These are phyloP conservation scores for Nemania bipapillata DNA, from an alignment of 2,329 filamentous ascomycete genomes.

Conservation along the genomic window DNA sequence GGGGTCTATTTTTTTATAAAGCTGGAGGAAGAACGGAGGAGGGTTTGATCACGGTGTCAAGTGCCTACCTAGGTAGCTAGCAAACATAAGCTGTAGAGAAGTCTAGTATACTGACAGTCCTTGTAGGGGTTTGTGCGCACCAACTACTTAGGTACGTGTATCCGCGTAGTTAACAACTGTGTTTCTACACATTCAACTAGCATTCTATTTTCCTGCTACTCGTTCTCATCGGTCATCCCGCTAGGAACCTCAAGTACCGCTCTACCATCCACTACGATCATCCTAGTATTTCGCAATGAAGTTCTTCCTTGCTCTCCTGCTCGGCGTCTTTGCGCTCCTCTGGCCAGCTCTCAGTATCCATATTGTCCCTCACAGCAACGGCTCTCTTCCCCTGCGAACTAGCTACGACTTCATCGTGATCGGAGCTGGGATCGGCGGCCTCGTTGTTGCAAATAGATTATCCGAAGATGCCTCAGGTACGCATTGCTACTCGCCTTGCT, in stretches of 20 bases:
- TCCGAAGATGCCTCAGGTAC: constrained; percentile 43
- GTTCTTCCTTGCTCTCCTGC: constrained; percentile 1
- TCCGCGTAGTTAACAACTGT: not conserved
- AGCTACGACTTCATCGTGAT: constrained; percentile 47
- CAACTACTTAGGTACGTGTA: not conserved
- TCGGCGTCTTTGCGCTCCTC: constrained; percentile 31
- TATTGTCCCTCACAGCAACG: constrained; percentile 28
- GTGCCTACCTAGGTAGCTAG: not conserved
- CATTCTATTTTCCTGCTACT: not conserved
- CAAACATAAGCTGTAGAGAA: not conserved
- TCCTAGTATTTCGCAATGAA: constrained; percentile 1
- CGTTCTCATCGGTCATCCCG: not conserved
- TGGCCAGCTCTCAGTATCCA: constrained; percentile 28
- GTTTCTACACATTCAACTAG: not conserved
- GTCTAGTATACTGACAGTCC: not conserved
- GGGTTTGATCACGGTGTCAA: too few relatives aligned
- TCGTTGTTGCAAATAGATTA: constrained; percentile 46
- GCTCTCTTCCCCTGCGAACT: constrained; percentile 29
- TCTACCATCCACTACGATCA: too few relatives aligned
- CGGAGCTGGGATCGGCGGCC: constrained; percentile 46
- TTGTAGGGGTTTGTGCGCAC: not conserved
- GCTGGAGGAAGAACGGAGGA: too few relatives aligned
- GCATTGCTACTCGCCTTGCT: not conserved
- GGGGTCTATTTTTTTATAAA: too few relatives aligned
- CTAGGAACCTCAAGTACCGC: not conserved